Conservation (phyloP, 306 rosid genomes). For the Crotalaria pallida region DNA sequence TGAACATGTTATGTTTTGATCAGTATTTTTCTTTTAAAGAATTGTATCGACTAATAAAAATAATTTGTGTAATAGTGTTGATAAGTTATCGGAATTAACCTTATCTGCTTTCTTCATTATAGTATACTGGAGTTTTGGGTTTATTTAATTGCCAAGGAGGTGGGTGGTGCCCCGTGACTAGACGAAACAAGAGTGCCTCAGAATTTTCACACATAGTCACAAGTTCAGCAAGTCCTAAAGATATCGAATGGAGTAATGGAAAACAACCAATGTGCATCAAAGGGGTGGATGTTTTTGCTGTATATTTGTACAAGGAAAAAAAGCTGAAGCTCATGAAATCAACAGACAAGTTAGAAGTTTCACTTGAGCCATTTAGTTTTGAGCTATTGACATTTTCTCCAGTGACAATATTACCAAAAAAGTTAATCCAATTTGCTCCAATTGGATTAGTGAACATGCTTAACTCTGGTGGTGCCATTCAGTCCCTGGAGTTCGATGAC, state of each 20-base stretch:
- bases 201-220: constrained; percentile 37
- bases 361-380: constrained; percentile 49
- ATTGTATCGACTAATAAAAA: no score
- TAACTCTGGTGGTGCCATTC: constrained; percentile 60
- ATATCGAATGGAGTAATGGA: constrained; percentile 55
- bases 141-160: constrained; percentile 82
- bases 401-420: constrained; percentile 25
- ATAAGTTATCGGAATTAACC: not conserved
- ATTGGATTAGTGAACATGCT: constrained; percentile 75
- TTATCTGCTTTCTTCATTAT: not conserved
- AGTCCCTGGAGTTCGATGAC: constrained; percentile 35
- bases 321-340: constrained; percentile 43
- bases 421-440: constrained; percentile 44
- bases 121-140: constrained; percentile 64
- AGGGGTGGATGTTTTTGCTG: constrained; percentile 45
- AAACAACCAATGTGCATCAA: constrained; percentile 28
- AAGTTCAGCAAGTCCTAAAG: constrained; percentile 45
- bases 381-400: constrained; percentile 65
- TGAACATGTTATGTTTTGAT: no score
- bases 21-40: no score
- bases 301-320: constrained; percentile 38
- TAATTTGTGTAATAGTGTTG: no score
- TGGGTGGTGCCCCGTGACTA: constrained; percentile 62
- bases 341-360: constrained; percentile 32
- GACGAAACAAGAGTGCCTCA: constrained; percentile 47